Percentiles rank a stretch among this genome's conserved stretches.
phyloP scores from a whole-genome alignment of 139 green algal genomes.

The Auxenochlorella pyrenoidosa region DNA sequence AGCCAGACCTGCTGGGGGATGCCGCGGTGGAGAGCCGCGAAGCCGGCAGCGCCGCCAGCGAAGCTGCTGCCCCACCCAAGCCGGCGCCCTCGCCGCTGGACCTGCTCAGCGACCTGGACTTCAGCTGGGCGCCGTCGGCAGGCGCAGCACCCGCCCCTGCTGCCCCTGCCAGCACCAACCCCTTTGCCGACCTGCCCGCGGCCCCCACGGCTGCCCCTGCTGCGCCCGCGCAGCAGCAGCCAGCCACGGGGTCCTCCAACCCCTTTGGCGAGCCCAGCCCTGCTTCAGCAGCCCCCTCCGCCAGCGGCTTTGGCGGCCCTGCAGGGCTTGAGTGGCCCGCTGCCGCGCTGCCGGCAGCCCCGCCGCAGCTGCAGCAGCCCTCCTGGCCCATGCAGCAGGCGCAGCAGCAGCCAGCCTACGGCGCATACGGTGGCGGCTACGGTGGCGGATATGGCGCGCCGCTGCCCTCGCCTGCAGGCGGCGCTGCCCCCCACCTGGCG shows the following conservation, averaged over 20 bases:
- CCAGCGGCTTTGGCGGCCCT: neutral
- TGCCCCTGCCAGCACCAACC: slow-evolving; percentile 7
- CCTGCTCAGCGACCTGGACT: slow-evolving; percentile 43
- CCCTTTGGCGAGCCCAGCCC: slow-evolving; percentile 29
- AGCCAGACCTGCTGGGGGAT: slow-evolving; percentile 53
- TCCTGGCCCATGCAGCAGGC: neutral
- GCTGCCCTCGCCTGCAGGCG: neutral
- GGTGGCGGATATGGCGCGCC: neutral
- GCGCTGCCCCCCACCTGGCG: neutral
- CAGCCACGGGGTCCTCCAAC: slow-evolving; percentile 3
- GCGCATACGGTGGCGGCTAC: neutral
- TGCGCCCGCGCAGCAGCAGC: neutral
- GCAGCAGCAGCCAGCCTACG: slow-evolving; percentile 25
- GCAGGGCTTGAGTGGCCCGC: neutral
- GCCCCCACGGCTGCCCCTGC: neutral
- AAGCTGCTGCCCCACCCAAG: neutral
- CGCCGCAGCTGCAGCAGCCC: neutral
- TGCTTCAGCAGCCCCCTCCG: neutral
- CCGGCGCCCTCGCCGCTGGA: slow-evolving; percentile 26
- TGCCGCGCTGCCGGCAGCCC: neutral
- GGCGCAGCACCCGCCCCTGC: neutral
- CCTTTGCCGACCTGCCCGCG: slow-evolving; percentile 13
- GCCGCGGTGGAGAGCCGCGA: neutral
- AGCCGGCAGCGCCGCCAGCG: neutral
- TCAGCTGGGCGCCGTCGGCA: slow-evolving; percentile 4